Evolutionary conservation across 202 grass and related monocot species (phyloP).

Genomic region (Panicum hallii): DNA sequence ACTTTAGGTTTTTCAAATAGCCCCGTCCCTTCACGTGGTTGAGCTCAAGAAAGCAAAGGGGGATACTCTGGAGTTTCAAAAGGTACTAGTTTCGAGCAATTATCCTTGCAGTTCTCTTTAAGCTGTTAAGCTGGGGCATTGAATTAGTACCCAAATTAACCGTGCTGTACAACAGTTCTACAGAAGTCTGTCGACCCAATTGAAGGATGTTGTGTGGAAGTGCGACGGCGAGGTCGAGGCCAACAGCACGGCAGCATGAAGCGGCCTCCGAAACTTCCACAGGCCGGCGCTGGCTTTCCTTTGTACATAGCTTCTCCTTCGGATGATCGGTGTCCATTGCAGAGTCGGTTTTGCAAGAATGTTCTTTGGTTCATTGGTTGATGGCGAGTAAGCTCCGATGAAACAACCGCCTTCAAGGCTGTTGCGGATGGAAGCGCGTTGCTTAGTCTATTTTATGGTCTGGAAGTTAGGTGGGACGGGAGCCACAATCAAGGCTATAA

Average conservation of each 20-base stretch:
- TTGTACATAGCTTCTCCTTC: conserved; percentile 51
- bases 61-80: conserved; percentile 96
- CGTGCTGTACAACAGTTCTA: conserved; percentile 72
- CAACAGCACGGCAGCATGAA: conserved; percentile 43
- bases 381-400: conserved; percentile 50
- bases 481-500: conserved; percentile 14
- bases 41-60: conserved; percentile 87
- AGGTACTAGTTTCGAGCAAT: conserved; percentile 48
- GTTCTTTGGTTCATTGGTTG: conserved; percentile 70
- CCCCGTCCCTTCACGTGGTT: conserved; percentile 84
- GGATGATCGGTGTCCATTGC: conserved; percentile 37
- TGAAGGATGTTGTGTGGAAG: conserved; percentile 97
- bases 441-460: conserved; percentile 36
- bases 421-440: conserved; percentile 54
- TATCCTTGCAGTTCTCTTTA: neutral
- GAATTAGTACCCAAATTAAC: neutral
- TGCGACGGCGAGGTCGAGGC: conserved; percentile 70
- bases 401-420: conserved; percentile 41
- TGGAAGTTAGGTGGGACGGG: conserved; percentile 23
- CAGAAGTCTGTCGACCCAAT: conserved; percentile 66
- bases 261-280: neutral
- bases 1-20: conserved; percentile 89
- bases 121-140: conserved; percentile 1
- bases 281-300: neutral
- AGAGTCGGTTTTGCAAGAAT: conserved; percentile 43